phyloP scores from a whole-genome alignment of 129 eudicot genomes.

The Heracleum sosnowskyi region DNA sequence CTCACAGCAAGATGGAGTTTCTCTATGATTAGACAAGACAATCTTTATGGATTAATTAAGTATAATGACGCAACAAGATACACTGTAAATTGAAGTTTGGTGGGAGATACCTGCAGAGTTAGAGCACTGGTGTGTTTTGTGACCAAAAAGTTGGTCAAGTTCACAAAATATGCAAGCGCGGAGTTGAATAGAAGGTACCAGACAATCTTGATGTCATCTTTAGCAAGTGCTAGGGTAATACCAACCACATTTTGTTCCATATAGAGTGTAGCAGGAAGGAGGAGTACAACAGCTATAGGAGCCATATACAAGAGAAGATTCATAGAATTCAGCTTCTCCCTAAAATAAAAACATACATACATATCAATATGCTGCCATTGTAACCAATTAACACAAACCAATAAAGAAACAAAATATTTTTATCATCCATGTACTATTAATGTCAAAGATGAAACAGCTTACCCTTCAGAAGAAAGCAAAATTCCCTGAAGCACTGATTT shows the following conservation, averaged over 20 bases:
- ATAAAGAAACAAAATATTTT: not conserved
- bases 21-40: not conserved
- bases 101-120: slow-evolving; percentile 44
- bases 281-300: slow-evolving; percentile 76
- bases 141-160: slow-evolving; percentile 57
- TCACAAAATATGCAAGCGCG: slow-evolving; percentile 47
- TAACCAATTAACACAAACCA: not conserved
- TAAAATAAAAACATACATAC: slow-evolving; percentile 11
- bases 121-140: slow-evolving; percentile 67
- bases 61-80: not conserved
- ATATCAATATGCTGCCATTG: slow-evolving; percentile 5
- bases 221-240: slow-evolving; percentile 42
- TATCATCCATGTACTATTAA: not conserved
- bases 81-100: not conserved
- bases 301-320: slow-evolving; percentile 98
- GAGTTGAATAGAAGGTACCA: slow-evolving; percentile 45
- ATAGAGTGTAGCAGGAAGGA: slow-evolving; percentile 44
- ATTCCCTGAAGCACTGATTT: slow-evolving; percentile 82
- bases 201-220: slow-evolving; percentile 33
- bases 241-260: slow-evolving; percentile 56
- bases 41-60: not conserved
- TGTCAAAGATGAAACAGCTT: slow-evolving; percentile 12
- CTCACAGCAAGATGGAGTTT: not conserved
- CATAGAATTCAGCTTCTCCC: slow-evolving; percentile 93
- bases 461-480: slow-evolving; percentile 78